Percentiles rank a stretch among this genome's conserved stretches.
Evolutionary conservation across 2,329 filamentous ascomycete species (phyloP).

Genomic region (Colletotrichum neosansevieriae): DNA sequence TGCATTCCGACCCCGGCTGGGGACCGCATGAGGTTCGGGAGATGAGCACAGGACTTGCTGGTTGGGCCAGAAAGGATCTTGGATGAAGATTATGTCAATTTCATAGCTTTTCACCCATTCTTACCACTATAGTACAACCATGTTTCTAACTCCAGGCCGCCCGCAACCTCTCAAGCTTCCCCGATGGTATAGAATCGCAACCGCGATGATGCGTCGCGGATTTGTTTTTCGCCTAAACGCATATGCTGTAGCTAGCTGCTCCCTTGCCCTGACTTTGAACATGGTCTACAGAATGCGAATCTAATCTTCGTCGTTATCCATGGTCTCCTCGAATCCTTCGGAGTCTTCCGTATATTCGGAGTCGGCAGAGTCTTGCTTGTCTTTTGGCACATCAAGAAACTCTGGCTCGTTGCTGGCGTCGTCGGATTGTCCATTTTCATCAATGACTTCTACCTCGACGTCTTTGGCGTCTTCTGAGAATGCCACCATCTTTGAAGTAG

Average conservation of each 20-base stretch:
- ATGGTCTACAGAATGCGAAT: conserved; percentile 6
- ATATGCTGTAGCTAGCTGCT: not conserved
- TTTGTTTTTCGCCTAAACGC: not conserved
- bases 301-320: conserved; percentile 32
- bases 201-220: not conserved
- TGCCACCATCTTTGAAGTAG: conserved; percentile 68
- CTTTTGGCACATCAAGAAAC: conserved; percentile 26
- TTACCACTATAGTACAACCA: too few relatives aligned
- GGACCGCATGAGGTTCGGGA: conserved; percentile 13
- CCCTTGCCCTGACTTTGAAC: not conserved
- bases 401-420: conserved; percentile 1
- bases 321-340: conserved; percentile 36
- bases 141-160: too few relatives aligned
- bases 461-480: conserved; percentile 67
- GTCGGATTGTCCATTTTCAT: not conserved
- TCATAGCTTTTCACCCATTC: too few relatives aligned
- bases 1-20: conserved; percentile 10
- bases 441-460: not conserved
- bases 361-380: conserved; percentile 17
- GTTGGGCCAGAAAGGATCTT: too few relatives aligned
- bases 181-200: not conserved
- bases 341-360: conserved; percentile 33
- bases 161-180: conserved; percentile 9
- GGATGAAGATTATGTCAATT: too few relatives aligned
- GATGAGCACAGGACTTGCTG: conserved; percentile 11